These are phyloP conservation scores for Dalbergia cultrata DNA, from an alignment of 306 rosid species.

Conservation along the genomic window DNA sequence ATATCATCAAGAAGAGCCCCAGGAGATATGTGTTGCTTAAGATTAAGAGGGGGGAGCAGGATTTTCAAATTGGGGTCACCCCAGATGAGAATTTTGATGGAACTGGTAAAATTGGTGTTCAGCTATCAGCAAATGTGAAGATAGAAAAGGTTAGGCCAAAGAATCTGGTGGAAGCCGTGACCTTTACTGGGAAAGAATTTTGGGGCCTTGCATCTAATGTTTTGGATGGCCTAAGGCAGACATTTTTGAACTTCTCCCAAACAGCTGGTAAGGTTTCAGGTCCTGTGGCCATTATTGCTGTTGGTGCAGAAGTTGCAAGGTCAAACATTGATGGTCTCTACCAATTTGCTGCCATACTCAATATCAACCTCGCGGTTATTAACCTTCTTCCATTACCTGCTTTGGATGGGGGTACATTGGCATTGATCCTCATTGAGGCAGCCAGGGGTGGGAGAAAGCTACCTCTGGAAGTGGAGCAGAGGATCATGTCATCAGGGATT, in stretches of 20 bases:
- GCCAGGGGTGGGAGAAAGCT: constrained; percentile 95
- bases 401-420: constrained; percentile 89
- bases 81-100: constrained; percentile 93
- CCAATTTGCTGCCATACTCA: constrained; percentile 90
- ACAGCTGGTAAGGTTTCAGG: constrained; percentile 93
- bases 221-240: constrained; percentile 81
- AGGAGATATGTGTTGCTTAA: constrained; percentile 76
- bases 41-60: constrained; percentile 72
- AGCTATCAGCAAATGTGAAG: constrained; percentile 84
- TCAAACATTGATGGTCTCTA: constrained; percentile 85
- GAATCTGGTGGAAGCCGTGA: constrained; percentile 64
- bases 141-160: constrained; percentile 67
- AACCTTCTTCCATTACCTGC: constrained; percentile 96
- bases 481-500: constrained; percentile 91
- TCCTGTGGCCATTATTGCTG: constrained; percentile 94
- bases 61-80: constrained; percentile 74
- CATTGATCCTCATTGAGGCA: constrained; percentile 86
- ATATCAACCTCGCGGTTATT: constrained; percentile 85
- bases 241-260: constrained; percentile 84
- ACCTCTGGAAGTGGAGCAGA: constrained; percentile 91
- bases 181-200: constrained; percentile 74
- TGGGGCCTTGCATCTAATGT: constrained; percentile 78
- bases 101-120: constrained; percentile 97
- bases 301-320: constrained; percentile 94
- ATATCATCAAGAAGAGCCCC: constrained; percentile 74